Base-by-base conservation (phyloP, 768 basidiomycete species). In the Naganishia vaughanmartiniae region DNA sequence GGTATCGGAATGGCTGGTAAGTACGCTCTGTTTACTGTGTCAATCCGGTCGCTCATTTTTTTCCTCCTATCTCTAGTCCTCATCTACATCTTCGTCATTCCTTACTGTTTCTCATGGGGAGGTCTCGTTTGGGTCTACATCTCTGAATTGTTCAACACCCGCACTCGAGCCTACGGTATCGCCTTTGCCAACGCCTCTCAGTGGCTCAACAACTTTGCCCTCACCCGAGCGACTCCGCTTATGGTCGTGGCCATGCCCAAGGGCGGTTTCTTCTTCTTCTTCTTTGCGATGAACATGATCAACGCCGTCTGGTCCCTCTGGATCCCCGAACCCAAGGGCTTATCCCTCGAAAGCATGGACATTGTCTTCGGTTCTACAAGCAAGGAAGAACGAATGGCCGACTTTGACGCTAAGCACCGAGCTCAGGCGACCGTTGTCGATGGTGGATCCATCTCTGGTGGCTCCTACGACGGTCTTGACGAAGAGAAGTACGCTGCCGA, bases 91-190 rank as follows among this genome's bases (percentile, higher is more conserved):
- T 93, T 90, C 75, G 90, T 92, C 53, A 89, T 88, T 78, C 92
- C 92, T 81, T 93, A 92, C 80, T 90, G 88, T 4, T 89, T 92
- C 87, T 90, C 76, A 11, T 91, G 90, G 88, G 91, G 90, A 24
- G 87, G 87, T n/a, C 79, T 84, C 15, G 89, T 85, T 19, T 82
- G 81, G 83, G 86, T 90, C 26, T 89, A 89, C 74, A 89, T 88
- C 53, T 84, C 90, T 6, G 92, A 93, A 78, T 91, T 93, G 74
- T 93, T 93, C 72, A 54, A 63, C 67, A 70, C 71, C 39, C 66
- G 90, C 53, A 91, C 91, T 19, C 84, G 91, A 69, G 89, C 91
- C 75, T 91, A 89, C 74, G 92, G 92, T 45, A 82, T 93, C 26
- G 85, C 90, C 0, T 81, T 87, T 5, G 92, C 89, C 0, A 88